These are phyloP conservation scores for Gynochthodes officinalis DNA, from an alignment of 257 asterid species.

Conservation along the genomic window DNA sequence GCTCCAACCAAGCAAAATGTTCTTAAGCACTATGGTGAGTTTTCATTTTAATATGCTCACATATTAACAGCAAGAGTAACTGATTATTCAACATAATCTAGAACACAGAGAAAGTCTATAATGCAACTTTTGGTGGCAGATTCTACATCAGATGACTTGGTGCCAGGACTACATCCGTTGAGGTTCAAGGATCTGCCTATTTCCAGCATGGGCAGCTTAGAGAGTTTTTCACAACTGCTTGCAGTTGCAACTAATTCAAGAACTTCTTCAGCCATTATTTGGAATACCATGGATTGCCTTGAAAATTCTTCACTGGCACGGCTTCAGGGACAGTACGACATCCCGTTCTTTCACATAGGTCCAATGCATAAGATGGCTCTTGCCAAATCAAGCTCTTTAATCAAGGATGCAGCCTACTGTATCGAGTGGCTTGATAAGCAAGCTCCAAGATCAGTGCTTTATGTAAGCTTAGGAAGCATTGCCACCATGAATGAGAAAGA, in stretches of 20 bases:
- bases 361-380: slow-evolving; percentile 13
- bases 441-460: slow-evolving; percentile 14
- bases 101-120: background rate
- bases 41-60: background rate
- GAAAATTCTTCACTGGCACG: background rate
- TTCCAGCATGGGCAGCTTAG: background rate
- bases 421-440: slow-evolving; percentile 18
- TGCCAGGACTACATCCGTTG: slow-evolving; percentile 15
- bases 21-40: background rate
- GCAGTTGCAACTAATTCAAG: background rate
- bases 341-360: slow-evolving; percentile 9
- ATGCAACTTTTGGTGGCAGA: slow-evolving; percentile 1
- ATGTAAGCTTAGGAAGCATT: slow-evolving; percentile 18
- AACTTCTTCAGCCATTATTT: slow-evolving; percentile 16
- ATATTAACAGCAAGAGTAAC: too few relatives aligned
- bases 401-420: background rate
- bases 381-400: background rate
- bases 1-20: background rate
- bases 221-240: background rate
- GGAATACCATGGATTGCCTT: slow-evolving; percentile 1
- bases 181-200: slow-evolving; percentile 14
- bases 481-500: slow-evolving; percentile 4
- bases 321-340: background rate
- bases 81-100: too few relatives aligned
- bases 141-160: slow-evolving; percentile 10